Percentiles rank a stretch among this genome's conserved stretches.
Conservation (phyloP, 2,329 filamentous ascomycete genomes). For the Pseudocercospora musae region DNA sequence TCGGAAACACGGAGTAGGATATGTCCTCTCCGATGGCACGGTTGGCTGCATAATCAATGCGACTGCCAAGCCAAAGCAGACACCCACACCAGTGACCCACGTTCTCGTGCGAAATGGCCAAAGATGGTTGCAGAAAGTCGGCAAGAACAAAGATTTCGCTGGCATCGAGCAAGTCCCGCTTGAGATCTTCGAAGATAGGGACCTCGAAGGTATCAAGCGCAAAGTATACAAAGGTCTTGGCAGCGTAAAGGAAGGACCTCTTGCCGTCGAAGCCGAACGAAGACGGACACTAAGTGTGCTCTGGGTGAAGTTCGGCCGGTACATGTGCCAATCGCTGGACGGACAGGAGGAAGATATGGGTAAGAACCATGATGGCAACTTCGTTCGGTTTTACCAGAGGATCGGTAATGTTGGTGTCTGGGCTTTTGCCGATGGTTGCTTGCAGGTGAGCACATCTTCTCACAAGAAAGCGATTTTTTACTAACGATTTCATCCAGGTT, state of each 20-base stretch:
- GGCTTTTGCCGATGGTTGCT: constrained; percentile 75
- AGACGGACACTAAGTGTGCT: constrained; percentile 56
- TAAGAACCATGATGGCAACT: constrained; percentile 40
- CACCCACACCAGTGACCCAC: constrained; percentile 61
- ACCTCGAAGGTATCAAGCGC: constrained; percentile 56
- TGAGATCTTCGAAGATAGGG: constrained; percentile 72
- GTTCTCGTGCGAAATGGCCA: constrained; percentile 70
- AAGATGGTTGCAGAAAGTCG: constrained; percentile 54
- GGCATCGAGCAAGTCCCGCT: constrained; percentile 50
- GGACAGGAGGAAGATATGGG: constrained; percentile 40
- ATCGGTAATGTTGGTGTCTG: constrained; percentile 78
- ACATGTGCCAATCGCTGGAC: constrained; percentile 55
- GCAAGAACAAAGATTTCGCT: constrained; percentile 57
- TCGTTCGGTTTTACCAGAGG: constrained; percentile 78
- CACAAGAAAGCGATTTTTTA: neutral
- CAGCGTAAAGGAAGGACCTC: constrained; percentile 33
- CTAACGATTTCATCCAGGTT: constrained; percentile 51
- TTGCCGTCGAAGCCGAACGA: constrained; percentile 41
- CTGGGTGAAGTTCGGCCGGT: constrained; percentile 68
- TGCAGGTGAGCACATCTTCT: constrained; percentile 55
- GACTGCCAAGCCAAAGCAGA: constrained; percentile 31
- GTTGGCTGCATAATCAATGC: constrained; percentile 63
- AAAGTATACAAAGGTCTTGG: constrained; percentile 55
- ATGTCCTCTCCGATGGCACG: constrained; percentile 77
- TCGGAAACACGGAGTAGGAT: constrained; percentile 80